Evolutionary conservation across 768 basidiomycete species (phyloP).

Genomic region (Solioccasus polychromus): DNA sequence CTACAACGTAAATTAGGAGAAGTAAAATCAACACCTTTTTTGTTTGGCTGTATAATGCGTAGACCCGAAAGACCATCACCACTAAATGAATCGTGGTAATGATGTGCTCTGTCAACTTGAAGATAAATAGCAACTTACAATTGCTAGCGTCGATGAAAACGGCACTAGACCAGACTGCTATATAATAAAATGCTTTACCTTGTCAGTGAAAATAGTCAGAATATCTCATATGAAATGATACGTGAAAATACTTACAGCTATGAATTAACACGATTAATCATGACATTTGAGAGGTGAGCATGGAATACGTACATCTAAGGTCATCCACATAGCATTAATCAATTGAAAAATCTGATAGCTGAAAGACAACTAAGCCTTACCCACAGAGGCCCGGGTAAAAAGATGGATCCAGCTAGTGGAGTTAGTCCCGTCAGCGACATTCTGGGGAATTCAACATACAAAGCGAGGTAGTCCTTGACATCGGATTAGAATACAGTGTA

Average conservation of each 20-base stretch:
- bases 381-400: conserved; percentile 4
- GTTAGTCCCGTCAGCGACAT: not conserved
- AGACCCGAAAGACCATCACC: conserved; percentile 10
- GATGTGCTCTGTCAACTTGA: not conserved
- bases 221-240: too few relatives aligned
- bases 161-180: not conserved
- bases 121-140: not conserved
- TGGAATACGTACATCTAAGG: conserved; percentile 3
- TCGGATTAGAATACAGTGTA: too few relatives aligned
- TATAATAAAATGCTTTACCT: not conserved
- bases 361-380: not conserved
- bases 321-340: too few relatives aligned
- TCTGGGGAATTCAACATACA: not conserved
- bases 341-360: too few relatives aligned
- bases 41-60: conserved; percentile 8
- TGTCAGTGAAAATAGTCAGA: not conserved
- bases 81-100: not conserved
- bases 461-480: too few relatives aligned
- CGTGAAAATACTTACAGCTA: too few relatives aligned
- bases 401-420: not conserved
- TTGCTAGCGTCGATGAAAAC: not conserved
- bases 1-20: not conserved
- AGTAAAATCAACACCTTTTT: not conserved
- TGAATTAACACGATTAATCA: too few relatives aligned
- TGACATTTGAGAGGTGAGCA: not conserved